A percentile compares a stretch with the other conserved stretches of the same genome.
phyloP scores from a whole-genome alignment of 495 filamentous ascomycete genomes.

The Podospora pseudopauciseta region DNA sequence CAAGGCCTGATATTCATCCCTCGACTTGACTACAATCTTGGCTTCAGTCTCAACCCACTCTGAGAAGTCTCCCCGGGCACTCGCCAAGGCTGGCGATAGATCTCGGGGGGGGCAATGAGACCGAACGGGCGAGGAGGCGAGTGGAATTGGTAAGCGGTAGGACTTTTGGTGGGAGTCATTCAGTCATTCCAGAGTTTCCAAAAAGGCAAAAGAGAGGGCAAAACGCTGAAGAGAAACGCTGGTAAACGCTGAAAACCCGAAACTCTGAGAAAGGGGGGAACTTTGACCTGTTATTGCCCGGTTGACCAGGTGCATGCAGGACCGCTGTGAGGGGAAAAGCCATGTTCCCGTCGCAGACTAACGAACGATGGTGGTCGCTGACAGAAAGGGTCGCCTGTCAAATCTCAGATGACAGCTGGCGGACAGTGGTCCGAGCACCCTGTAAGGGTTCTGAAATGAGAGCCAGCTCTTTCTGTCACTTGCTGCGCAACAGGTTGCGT shows the following conservation, averaged over 20 bases:
- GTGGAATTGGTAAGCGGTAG: neutral
- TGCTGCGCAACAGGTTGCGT: conserved; percentile 8
- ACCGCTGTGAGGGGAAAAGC: conserved; percentile 2
- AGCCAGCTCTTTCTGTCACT: neutral
- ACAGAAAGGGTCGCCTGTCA: neutral
- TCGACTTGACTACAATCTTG: neutral
- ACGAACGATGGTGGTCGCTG: conserved; percentile 11
- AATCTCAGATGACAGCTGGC: conserved; percentile 5
- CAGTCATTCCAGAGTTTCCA: neutral
- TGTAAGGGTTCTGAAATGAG: conserved; percentile 10
- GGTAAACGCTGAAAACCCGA: neutral
- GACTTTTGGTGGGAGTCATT: neutral
- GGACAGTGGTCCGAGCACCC: conserved; percentile 1
- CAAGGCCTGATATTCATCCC: neutral
- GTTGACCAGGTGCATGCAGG: conserved; percentile 2
- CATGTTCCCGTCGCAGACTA: conserved; percentile 4
- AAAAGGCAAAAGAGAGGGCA: conserved; percentile 3
- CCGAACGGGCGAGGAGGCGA: conserved; percentile 7
- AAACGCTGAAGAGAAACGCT: conserved; percentile 8
- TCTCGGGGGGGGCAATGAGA: conserved; percentile 1
- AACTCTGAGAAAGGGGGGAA: neutral
- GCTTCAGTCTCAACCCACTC: conserved; percentile 4
- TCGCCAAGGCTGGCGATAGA: conserved; percentile 7
- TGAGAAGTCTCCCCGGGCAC: neutral
- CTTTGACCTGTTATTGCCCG: neutral